These are phyloP conservation scores for Saccharomycopsis sp. DNA, from an alignment of 805 yeast genomes.

Conservation along the genomic window DNA sequence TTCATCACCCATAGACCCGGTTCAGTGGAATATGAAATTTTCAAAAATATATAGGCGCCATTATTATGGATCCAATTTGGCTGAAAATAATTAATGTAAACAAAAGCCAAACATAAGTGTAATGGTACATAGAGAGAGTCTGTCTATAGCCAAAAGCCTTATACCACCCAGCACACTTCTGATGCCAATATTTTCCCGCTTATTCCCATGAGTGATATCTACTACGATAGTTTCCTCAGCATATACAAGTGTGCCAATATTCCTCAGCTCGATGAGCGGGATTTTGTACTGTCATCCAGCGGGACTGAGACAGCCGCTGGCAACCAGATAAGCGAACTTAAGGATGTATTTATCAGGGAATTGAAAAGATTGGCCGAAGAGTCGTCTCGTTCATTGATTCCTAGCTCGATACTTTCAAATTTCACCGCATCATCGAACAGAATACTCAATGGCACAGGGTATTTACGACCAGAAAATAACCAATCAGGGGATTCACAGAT, in stretches of 20 bases:
- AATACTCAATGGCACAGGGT: not conserved
- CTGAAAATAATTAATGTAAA: too few species aligned
- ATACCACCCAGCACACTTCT: too few species aligned
- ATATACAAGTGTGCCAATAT: conserved; percentile 13
- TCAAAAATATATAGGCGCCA: too few species aligned
- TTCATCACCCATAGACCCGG: too few species aligned
- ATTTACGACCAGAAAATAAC: not conserved
- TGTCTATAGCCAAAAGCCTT: too few species aligned
- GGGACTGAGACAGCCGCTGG: not conserved
- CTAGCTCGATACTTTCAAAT: not conserved
- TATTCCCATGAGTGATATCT: conserved; percentile 4
- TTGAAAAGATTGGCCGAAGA: not conserved
- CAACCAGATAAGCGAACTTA: conserved; percentile 1
- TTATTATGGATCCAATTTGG: too few species aligned
- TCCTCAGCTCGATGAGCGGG: conserved; percentile 2
- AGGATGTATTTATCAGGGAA: not conserved
- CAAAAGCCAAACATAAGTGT: too few species aligned
- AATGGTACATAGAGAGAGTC: too few species aligned
- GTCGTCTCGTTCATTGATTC: not conserved
- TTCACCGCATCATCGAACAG: not conserved
- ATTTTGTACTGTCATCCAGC: not conserved
- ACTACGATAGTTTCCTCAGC: conserved; percentile 9
- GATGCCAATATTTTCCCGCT: too few species aligned
- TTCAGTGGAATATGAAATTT: too few species aligned
- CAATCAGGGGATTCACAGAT: not conserved